Evolutionary conservation across 805 yeast genomes (phyloP), one percentile per base, ranked within the genome.

Genomic region (Vanderwaltozyma tropicalis): DNA sequence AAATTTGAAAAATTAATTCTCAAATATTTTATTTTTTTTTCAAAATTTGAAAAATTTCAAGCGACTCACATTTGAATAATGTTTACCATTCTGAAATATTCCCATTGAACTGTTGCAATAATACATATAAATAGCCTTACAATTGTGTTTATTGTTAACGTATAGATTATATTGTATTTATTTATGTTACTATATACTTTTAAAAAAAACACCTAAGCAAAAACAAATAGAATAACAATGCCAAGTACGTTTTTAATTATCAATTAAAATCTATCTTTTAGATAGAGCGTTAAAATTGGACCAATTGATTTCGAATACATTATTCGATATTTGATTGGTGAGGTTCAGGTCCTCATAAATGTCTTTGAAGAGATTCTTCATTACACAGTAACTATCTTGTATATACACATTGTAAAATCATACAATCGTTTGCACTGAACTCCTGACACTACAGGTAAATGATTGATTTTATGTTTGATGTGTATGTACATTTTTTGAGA

Each of bases 371-470:
- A 32, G 8, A 31, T n/a, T 20, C n/a, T n/a, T 17, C 3, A 27
- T 22, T 21, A 28, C 32, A 28, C 14, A 9, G 13, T 13, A 20
- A 6, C 9, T 11, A 34, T 24, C 16, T 22, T 25, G 12, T 10
- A 33, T 15, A 15, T 17, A 30, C 17, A 19, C 11, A 12, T 12
- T 21, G 24, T 24, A n/a, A 20, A 26, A 34, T 28, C 12, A 14
- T 11, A 22, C 13, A 20, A 25, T 42, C 47, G 48, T 59, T 66
- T 76, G 72, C 73, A 64, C 79, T 78, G 81, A 78, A 80, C 56
- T 65, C 88, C 88, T 85, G 89, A 80, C 89, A 80, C 89, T 80
- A 79, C 81, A 76, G 80, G 48, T 43, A 49, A 51, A 48, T n/a
- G n/a, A 24, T 16, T 30, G 20, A 31, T 19, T 22, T 9, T 19